phyloP scores from a whole-genome alignment of 306 rosid genomes.

The Cicer chorassanicum region DNA sequence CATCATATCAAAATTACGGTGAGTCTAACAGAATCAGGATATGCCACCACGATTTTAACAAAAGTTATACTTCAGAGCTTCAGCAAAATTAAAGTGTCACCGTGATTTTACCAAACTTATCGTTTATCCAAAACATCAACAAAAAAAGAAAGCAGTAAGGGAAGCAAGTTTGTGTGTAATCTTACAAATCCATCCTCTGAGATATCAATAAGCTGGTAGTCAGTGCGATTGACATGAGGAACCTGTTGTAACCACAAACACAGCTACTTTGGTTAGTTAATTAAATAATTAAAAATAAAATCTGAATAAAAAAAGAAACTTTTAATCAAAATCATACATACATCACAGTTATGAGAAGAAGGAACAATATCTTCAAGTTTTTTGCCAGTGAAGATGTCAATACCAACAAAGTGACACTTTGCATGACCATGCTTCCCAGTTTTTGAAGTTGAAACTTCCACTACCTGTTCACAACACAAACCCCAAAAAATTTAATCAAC shows the following conservation, averaged over 20 bases:
- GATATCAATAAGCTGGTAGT: constrained; percentile 93
- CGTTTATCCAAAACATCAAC: too few species aligned
- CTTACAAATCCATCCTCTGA: constrained; percentile 99
- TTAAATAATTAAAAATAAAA: not conserved
- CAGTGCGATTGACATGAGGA: constrained; percentile 95
- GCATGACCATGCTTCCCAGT: constrained; percentile 99
- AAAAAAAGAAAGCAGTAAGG: not conserved
- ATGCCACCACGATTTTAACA: too few species aligned
- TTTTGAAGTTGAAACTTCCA: constrained; percentile 95
- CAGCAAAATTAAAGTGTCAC: too few species aligned
- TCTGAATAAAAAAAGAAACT: not conserved
- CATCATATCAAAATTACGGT: not conserved
- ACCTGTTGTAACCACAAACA: constrained; percentile 54
- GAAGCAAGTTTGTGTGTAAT: constrained; percentile 7
- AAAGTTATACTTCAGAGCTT: too few species aligned
- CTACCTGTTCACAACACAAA: constrained; percentile 65
- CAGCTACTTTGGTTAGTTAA: not conserved
- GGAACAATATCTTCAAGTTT: constrained; percentile 99
- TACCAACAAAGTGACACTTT: constrained; percentile 94
- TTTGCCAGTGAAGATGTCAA: constrained; percentile 90
- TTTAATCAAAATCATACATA: constrained; percentile 40
- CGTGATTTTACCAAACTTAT: too few species aligned
- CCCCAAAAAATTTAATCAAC: not conserved
- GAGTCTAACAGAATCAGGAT: too few species aligned
- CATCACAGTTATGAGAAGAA: constrained; percentile 97